Conservation (phyloP, 1,139 yeast species). For the Citeromyces hawaiiensis region DNA sequence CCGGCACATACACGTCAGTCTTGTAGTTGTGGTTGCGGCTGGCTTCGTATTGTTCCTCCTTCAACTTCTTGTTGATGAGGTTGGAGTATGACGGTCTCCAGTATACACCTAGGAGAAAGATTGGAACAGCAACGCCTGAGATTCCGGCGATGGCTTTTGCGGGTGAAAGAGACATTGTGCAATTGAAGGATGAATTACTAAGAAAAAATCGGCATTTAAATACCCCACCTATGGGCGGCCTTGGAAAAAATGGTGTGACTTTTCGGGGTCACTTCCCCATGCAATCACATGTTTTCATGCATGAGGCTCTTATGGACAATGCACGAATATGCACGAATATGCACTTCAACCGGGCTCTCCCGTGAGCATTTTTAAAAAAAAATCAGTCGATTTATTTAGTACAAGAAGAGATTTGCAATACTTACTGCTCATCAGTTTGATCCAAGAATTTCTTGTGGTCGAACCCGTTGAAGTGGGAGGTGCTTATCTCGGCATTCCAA, state of each 20-base stretch:
- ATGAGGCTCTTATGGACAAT: too few species aligned
- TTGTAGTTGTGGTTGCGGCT: constrained; percentile 12
- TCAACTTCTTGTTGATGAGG: constrained; percentile 16
- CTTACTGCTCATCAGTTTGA: constrained; percentile 1
- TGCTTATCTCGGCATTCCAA: neutral
- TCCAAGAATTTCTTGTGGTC: neutral
- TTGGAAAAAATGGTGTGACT: constrained; percentile 1
- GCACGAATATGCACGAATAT: neutral
- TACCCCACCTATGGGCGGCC: neutral
- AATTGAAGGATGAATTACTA: neutral
- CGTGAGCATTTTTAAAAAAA: neutral
- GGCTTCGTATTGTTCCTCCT: constrained; percentile 16
- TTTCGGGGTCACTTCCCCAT: neutral
- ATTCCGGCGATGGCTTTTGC: constrained; percentile 14
- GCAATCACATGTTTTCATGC: constrained; percentile 1
- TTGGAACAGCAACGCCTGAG: constrained; percentile 15
- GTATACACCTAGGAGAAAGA: constrained; percentile 10
- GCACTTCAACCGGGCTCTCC: neutral
- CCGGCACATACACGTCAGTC: constrained; percentile 12
- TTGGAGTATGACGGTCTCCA: constrained; percentile 19
- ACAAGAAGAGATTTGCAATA: neutral
- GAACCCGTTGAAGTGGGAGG: constrained; percentile 1
- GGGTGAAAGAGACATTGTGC: constrained; percentile 14
- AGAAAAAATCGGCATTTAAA: neutral
- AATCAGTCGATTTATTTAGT: neutral